Percentiles rank a stretch among this genome's conserved stretches.
Evolutionary conservation across 352 stramenopile genomes (phyloP).

Genomic region (Phytopythium montanum): DNA sequence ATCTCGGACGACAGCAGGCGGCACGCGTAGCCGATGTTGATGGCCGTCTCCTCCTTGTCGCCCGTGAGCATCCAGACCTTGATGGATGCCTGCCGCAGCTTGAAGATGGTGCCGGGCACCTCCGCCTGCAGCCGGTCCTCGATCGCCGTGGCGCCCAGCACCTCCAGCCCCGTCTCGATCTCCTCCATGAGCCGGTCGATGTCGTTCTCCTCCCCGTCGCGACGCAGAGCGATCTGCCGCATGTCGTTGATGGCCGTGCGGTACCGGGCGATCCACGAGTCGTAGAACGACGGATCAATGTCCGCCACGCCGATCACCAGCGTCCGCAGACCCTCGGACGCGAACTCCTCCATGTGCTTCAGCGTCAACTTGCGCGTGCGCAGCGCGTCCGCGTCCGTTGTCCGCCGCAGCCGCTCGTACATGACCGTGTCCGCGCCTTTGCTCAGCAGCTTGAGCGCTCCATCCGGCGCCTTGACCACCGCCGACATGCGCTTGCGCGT

Average conservation of each 20-base stretch:
- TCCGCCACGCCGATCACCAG: slow-evolving; percentile 76
- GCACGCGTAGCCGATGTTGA: slow-evolving; percentile 95
- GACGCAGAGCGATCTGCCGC: slow-evolving; percentile 79
- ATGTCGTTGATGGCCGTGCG: slow-evolving; percentile 82
- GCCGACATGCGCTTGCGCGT: slow-evolving; percentile 96
- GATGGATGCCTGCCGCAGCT: slow-evolving; percentile 90
- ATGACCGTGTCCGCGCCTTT: slow-evolving; percentile 90
- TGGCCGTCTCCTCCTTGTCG: slow-evolving; percentile 94
- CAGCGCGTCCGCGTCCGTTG: slow-evolving; percentile 38
- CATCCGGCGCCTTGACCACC: slow-evolving; percentile 58
- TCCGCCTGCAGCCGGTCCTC: slow-evolving; percentile 92
- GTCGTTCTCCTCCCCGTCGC: slow-evolving; percentile 65
- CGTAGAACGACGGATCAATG: slow-evolving; percentile 58
- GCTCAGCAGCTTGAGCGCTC: slow-evolving; percentile 71
- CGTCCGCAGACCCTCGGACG: slow-evolving; percentile 87
- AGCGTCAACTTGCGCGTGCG: slow-evolving; percentile 64
- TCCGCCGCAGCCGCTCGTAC: slow-evolving; percentile 69
- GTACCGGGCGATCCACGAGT: slow-evolving; percentile 64
- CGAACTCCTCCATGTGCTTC: slow-evolving; percentile 88
- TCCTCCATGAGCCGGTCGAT: slow-evolving; percentile 84
- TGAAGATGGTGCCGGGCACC: slow-evolving; percentile 91
- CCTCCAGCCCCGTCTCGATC: slow-evolving; percentile 84
- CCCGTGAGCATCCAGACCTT: slow-evolving; percentile 96
- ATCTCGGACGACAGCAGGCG: slow-evolving; percentile 91
- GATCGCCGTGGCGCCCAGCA: slow-evolving; percentile 92